Base-by-base conservation (phyloP, 495 filamentous ascomycete genomes). In the Niebla homalea region DNA sequence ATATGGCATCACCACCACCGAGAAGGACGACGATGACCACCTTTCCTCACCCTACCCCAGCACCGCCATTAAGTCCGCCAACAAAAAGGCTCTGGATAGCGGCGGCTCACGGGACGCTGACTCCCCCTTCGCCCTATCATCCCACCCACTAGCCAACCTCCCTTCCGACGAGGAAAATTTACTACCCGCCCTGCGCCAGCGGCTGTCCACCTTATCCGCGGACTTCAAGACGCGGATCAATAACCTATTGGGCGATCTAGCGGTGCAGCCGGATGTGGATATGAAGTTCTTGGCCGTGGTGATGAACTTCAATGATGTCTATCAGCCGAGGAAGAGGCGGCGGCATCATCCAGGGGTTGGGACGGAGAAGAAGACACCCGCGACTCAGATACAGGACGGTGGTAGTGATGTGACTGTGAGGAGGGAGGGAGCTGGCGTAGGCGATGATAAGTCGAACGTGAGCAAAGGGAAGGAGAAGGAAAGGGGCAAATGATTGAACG, bases 281-380 rank as follows among this genome's bases (percentile, higher is more conserved):
- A 89, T 99, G 84, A 76, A 89, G 38, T 94, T 96, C 69, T 69
- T 99, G 52, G 93, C 84, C 10, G 86, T 95, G 43, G 85, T 90
- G 19, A 94, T 99, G 87, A 99, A 96, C 62, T 99, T 99, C 62
- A 99, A 99, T 64, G 89, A 96, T 64, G 87, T 94, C 7, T 96
- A 96, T 66, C 73, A 83, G 64, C 83, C 85, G 3, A 74, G 77
- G 40, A 74, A 78, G 51, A 71, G 78, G 64, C 75, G 80, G 63
- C 53, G 69, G 36, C 67, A 71, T 37, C 59, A 59, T 49, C 36
- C n/a, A 20, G 44, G 39, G 23, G 45, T 35, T 5, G 36, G 19
- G n/a, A 16, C 15, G 25, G 47, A 57, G 43, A 54, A 50, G 42
- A 57, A 56, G 41, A 56, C 56, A 23, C 56, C 56, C 8, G 52